Evolutionary conservation across 2,329 filamentous ascomycete genomes (phyloP).

Genomic region (Fonsecaea pugnacius): DNA sequence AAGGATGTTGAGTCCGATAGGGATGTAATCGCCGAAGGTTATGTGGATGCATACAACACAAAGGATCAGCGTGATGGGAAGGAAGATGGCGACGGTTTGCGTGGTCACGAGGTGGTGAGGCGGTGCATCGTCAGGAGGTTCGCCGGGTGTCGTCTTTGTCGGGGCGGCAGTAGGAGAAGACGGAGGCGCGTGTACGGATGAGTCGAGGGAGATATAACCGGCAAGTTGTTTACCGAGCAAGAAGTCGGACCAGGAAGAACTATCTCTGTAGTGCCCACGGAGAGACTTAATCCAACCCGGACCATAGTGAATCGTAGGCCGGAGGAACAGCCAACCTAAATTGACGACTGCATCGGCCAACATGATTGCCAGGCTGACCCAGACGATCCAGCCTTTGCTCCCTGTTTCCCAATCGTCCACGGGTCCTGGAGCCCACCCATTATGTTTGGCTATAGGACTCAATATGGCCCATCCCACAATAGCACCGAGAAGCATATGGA

Average conservation of each 20-base stretch:
- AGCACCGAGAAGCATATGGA: conserved; percentile 93
- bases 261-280: conserved; percentile 28
- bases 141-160: conserved; percentile 36
- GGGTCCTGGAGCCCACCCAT: conserved; percentile 85
- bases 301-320: conserved; percentile 61
- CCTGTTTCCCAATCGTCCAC: conserved; percentile 89
- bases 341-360: conserved; percentile 89
- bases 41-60: conserved; percentile 81
- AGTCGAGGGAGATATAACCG: conserved; percentile 26
- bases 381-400: conserved; percentile 98
- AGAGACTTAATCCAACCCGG: conserved; percentile 42
- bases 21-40: conserved; percentile 81
- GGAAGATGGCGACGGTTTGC: conserved; percentile 72
- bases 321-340: conserved; percentile 74
- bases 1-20: conserved; percentile 72
- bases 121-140: conserved; percentile 76
- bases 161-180: conserved; percentile 12
- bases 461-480: conserved; percentile 87
- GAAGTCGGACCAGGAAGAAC: conserved; percentile 32
- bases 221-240: conserved; percentile 25
- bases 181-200: neutral
- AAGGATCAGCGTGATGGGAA: conserved; percentile 74
- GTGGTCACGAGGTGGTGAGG: conserved; percentile 77
- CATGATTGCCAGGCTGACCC: conserved; percentile 96
- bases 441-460: conserved; percentile 82